A percentile compares a stretch with the other conserved stretches of the same genome.
phyloP scores from a whole-genome alignment of 2,329 filamentous ascomycete genomes.

The Zasmidium citrigriseum region DNA sequence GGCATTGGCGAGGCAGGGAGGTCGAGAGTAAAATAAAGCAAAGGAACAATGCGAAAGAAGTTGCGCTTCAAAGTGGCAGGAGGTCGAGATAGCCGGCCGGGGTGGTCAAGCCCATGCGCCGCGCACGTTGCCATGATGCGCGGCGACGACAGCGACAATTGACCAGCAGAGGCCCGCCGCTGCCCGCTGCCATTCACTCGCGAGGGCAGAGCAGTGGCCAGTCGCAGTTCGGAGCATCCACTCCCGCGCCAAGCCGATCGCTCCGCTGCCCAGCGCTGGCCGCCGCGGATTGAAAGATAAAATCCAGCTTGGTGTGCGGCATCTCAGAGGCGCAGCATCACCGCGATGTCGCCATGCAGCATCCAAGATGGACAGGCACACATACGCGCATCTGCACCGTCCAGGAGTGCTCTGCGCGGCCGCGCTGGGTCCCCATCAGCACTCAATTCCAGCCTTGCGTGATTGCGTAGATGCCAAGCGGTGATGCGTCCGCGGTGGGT shows the following conservation, averaged over 20 bases:
- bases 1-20: too few relatives aligned
- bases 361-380: background rate
- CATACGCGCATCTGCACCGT: background rate
- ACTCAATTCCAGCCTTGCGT: background rate
- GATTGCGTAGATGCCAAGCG: background rate
- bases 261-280: background rate
- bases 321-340: background rate
- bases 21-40: background rate
- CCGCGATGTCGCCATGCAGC: background rate
- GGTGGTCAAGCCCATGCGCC: background rate
- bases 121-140: background rate
- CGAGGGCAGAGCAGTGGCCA: too few relatives aligned
- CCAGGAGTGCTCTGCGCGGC: background rate
- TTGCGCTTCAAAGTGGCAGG: background rate
- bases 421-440: background rate
- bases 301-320: background rate
- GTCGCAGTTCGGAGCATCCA: background rate
- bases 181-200: background rate
- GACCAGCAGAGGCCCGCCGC: too few relatives aligned
- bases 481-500: too few relatives aligned
- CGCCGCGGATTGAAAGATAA: background rate
- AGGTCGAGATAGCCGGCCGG: background rate
- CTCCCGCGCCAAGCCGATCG: background rate
- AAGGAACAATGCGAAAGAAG: background rate
- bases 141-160: background rate